A percentile compares a stretch with the other conserved stretches of the same genome.
phyloP scores from a whole-genome alignment of 257 asterid species.

The Fraxinus pennsylvanica region DNA sequence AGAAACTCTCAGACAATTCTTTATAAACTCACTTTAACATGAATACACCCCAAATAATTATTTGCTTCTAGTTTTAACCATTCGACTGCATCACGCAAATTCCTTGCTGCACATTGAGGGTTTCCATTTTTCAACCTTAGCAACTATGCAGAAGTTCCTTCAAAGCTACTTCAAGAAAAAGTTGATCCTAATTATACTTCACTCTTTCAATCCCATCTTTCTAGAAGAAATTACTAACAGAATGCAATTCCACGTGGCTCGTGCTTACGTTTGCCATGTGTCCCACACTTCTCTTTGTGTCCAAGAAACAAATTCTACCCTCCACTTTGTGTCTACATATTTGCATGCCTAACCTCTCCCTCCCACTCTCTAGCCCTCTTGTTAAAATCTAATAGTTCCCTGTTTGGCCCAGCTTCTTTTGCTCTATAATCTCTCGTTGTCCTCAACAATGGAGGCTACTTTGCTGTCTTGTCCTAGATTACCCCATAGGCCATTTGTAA shows the following conservation, averaged over 20 bases:
- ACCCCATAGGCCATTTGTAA: conserved; percentile 10
- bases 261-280: neutral
- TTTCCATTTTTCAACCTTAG: neutral
- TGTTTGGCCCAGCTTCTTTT: neutral
- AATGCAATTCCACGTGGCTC: neutral
- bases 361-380: neutral
- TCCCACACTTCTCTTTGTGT: neutral
- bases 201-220: neutral
- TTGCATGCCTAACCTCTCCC: neutral
- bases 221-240: neutral
- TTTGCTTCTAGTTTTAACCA: neutral
- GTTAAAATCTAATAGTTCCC: neutral
- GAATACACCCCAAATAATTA: too few relatives aligned
- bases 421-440: neutral
- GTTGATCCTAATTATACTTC: neutral
- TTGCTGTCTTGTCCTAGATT: conserved; percentile 20
- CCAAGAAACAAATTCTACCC: neutral
- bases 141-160: neutral
- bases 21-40: too few relatives aligned
- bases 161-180: neutral
- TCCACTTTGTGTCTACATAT: neutral
- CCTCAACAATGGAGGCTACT: conserved; percentile 34
- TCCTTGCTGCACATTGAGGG: neutral
- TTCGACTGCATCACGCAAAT: neutral
- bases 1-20: too few relatives aligned